Conservation (phyloP, 2,329 filamentous ascomycete genomes). For the Akanthomyces muscarius region DNA sequence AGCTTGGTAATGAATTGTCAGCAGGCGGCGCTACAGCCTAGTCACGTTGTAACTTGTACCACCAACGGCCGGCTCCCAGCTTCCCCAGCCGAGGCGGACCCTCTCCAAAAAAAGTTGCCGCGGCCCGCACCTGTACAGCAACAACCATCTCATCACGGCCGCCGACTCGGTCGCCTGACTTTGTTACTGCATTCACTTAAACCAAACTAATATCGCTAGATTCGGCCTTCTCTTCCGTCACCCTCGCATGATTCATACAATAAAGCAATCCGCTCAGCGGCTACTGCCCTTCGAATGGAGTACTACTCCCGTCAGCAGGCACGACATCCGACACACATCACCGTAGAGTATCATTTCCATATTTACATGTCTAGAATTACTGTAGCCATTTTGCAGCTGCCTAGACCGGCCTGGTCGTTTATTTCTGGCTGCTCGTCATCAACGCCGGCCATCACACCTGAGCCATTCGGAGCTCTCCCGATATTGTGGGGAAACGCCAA, state of each 20-base stretch:
- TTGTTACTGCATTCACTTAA: background rate
- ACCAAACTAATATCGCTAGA: no score
- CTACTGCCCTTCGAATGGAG: no score
- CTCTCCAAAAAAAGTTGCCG: slow-evolving; percentile 3
- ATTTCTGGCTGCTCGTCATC: background rate
- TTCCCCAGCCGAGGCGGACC: slow-evolving; percentile 10
- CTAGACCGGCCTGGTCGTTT: no score
- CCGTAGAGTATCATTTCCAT: no score
- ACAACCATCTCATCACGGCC: slow-evolving; percentile 1
- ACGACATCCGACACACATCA: no score
- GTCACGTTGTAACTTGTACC: no score
- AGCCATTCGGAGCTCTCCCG: background rate
- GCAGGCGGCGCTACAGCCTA: background rate
- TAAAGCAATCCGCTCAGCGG: no score
- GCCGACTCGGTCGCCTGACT: background rate
- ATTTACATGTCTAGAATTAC: no score
- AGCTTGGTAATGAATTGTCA: slow-evolving; percentile 13
- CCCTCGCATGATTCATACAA: background rate
- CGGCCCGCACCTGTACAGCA: slow-evolving; percentile 5
- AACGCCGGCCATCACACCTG: background rate
- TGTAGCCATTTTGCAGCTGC: no score
- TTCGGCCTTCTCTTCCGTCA: background rate
- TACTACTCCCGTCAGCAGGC: no score
- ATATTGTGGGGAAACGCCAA: background rate
- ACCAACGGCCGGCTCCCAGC: background rate